Conservation (phyloP, 2,329 filamentous ascomycete species). For the Diaporthe sp. region DNA sequence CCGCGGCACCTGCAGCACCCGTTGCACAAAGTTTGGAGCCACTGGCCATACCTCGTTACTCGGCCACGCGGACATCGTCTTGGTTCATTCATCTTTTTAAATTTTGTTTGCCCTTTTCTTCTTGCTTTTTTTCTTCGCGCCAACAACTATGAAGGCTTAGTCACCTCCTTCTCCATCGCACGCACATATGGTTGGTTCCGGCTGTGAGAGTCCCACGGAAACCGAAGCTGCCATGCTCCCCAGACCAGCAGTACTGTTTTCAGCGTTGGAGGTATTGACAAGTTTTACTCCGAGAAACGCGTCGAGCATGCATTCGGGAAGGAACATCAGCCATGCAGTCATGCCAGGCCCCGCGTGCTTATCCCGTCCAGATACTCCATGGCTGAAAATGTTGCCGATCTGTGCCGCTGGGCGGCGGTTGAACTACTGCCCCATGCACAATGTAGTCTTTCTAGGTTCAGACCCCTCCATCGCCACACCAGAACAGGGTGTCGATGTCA, state of each 20-base stretch:
- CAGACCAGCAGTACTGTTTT: not conserved
- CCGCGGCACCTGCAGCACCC: conserved; percentile 7
- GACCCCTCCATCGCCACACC: conserved; percentile 30
- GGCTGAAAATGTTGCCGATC: conserved; percentile 32
- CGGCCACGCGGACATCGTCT: not conserved
- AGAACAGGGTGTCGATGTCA: conserved; percentile 13
- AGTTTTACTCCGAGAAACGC: not conserved
- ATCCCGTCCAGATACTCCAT: conserved; percentile 4
- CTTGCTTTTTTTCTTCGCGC: not conserved
- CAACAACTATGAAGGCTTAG: not conserved
- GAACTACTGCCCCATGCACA: conserved; percentile 20
- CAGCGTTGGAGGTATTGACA: not conserved
- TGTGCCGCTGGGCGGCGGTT: not conserved
- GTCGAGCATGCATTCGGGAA: conserved; percentile 13
- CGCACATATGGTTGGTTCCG: not conserved
- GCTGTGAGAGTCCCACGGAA: not conserved
- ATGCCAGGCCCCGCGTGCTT: conserved; percentile 26
- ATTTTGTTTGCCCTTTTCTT: too few relatives aligned
- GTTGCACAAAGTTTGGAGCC: conserved; percentile 17
- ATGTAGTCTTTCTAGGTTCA: not conserved
- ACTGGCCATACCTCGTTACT: not conserved
- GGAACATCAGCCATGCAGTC: conserved; percentile 5
- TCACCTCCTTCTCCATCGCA: not conserved
- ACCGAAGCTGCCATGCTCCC: not conserved
- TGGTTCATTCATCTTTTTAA: too few relatives aligned